Percentiles rank a stretch among this genome's conserved stretches.
Conservation (phyloP, 805 yeast genomes). For the Myxozyma neotropica region DNA sequence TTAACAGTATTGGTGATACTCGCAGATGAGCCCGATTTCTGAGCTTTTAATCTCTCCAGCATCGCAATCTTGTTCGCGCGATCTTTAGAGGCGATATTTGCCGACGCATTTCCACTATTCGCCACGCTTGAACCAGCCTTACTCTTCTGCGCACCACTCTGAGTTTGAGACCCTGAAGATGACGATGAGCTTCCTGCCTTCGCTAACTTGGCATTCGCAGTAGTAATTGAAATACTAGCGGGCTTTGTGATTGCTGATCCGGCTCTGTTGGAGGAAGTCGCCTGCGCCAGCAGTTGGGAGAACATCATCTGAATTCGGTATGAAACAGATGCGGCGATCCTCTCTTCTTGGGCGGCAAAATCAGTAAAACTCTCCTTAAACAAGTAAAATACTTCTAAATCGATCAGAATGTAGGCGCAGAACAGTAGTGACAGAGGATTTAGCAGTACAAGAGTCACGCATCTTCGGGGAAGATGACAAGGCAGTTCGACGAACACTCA, state of each 20-base stretch:
- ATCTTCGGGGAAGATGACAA: no score
- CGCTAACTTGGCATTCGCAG: not conserved
- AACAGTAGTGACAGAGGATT: no score
- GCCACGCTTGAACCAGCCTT: slow-evolving; percentile 1
- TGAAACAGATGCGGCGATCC: no score
- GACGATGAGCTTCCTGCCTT: not conserved
- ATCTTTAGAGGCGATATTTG: not conserved
- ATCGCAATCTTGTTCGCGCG: slow-evolving; percentile 14
- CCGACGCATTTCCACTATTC: not conserved
- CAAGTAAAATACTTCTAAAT: not conserved
- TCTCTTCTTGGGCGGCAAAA: not conserved
- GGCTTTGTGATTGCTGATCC: not conserved
- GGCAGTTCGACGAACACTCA: no score
- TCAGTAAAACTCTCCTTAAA: not conserved
- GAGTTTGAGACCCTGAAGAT: not conserved
- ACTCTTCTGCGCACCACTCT: slow-evolving; percentile 8
- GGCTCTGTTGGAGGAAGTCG: not conserved
- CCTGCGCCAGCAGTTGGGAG: slow-evolving; percentile 39
- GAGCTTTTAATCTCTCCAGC: slow-evolving; percentile 23
- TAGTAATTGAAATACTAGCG: not conserved
- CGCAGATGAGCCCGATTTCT: slow-evolving; percentile 14
- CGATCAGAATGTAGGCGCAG: not conserved
- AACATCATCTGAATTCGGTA: slow-evolving; percentile 21
- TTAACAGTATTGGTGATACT: not conserved
- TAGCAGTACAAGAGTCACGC: no score